Base-by-base conservation (phyloP, 2,329 filamentous ascomycete species). In the Septoria petroselini region DNA sequence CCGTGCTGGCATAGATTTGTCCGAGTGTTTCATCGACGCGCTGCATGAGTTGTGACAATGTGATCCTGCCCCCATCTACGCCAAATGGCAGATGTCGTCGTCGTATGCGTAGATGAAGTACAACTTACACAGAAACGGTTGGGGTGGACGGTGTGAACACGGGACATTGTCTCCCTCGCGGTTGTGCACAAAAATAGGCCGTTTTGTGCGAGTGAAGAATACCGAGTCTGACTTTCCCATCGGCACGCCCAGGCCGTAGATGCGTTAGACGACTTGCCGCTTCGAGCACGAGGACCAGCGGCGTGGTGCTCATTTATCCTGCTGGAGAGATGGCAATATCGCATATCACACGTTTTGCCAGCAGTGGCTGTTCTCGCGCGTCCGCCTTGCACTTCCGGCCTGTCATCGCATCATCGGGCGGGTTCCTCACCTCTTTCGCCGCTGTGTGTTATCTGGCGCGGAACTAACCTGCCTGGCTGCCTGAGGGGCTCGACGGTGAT, bases 31-130 rank as follows among this genome's bases (percentile, higher is more conserved):
- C 43, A 41, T 37, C 42, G 47, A 51, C 44, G 43, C 40, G 44
- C 38, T 44, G 52, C 49, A 55, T 39, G 45, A 46, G 34, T 25
- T 50, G 53, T 55, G 49, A 55, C 53, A 55, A 50, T 45, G 45
- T 27, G 48, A 41, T 46, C 48, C 41, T 43, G 27, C 33, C 37
- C 18, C n/a, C 29, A 31, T 38, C 35, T 21, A 4, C 35, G 17
- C 7, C 35, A 38, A 38, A 38, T 38, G n/a, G n/a, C n/a, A 38
- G 35, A 12, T 15, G 46, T 17, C 18, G 18, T 41, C n/a, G 39
- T 15, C 17, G 43, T 35, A 15, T 34, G 11, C 17, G 18, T 19
- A 27, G 18, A 44, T 23, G 7, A 14, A 27, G 37, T 30, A 17
- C 21, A 29, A 41, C 14, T 29, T 25, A 17, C 38, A 29, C 38